phyloP scores from a whole-genome alignment of 495 filamentous ascomycete species.

The Penicillium soppii region DNA sequence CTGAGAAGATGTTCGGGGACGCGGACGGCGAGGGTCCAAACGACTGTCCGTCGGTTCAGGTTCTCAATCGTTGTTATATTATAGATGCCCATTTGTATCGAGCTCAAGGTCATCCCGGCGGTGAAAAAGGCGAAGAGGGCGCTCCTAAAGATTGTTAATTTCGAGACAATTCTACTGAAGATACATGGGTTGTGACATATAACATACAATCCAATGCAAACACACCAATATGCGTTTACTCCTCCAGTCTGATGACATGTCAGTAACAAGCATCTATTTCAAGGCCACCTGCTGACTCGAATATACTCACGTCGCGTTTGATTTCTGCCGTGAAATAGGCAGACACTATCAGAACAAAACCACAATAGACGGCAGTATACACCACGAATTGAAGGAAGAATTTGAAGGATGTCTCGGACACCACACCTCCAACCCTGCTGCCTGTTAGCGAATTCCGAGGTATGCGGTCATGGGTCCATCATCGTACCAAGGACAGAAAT shows the following conservation, averaged over 20 bases:
- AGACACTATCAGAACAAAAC: slow-evolving; percentile 59
- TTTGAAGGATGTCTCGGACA: slow-evolving; percentile 82
- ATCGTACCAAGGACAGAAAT: slow-evolving; percentile 83
- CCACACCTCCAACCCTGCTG: slow-evolving; percentile 76
- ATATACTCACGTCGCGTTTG: slow-evolving; percentile 30
- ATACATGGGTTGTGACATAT: background rate
- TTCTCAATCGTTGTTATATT: slow-evolving; percentile 86
- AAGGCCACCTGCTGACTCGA: background rate
- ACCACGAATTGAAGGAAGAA: slow-evolving; percentile 84
- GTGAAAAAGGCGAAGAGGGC: slow-evolving; percentile 76
- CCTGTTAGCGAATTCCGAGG: slow-evolving; percentile 13
- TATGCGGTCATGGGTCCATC: background rate
- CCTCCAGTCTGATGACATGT: slow-evolving; percentile 26
- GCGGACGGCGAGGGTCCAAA: slow-evolving; percentile 75
- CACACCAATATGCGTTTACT: slow-evolving; percentile 51
- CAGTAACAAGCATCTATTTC: slow-evolving; percentile 2
- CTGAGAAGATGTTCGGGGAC: slow-evolving; percentile 54
- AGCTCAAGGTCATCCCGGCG: slow-evolving; percentile 68
- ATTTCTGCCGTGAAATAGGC: slow-evolving; percentile 55
- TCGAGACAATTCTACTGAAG: background rate
- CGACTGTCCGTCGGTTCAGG: slow-evolving; percentile 56
- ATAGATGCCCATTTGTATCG: slow-evolving; percentile 61
- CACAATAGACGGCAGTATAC: slow-evolving; percentile 68
- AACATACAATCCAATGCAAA: slow-evolving; percentile 54
- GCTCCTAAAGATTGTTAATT: slow-evolving; percentile 35